Evolutionary conservation across 1,284 basidiomycete species (phyloP).

Genomic region (Schizophyllum amplum): DNA sequence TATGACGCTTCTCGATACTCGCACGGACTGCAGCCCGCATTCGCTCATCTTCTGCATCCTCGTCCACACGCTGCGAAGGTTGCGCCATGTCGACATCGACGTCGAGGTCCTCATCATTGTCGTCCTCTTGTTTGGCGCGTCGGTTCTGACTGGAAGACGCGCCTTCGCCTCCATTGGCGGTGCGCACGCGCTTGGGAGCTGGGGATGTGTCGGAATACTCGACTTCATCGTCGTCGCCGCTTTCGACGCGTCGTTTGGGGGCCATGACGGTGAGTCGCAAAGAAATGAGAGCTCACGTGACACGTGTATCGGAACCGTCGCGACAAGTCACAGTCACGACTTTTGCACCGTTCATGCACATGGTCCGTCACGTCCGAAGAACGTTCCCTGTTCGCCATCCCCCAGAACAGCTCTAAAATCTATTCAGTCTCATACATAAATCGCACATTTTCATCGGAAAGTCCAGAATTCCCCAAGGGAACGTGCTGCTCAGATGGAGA

Average conservation of each 20-base stretch:
- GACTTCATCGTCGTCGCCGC: background rate
- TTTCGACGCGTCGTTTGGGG: background rate
- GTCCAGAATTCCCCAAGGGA: no score
- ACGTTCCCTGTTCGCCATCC: no score
- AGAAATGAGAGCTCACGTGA: background rate
- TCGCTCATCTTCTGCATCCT: background rate
- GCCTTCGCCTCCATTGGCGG: background rate
- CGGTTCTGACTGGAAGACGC: background rate
- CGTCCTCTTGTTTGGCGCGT: background rate
- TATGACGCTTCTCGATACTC: background rate
- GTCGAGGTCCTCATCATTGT: background rate
- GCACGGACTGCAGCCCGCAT: background rate
- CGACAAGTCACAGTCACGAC: background rate
- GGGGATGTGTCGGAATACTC: background rate
- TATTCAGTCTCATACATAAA: no score
- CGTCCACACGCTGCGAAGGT: background rate
- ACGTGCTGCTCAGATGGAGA: no score
- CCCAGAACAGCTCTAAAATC: no score
- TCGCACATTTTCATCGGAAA: no score
- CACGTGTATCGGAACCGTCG: background rate
- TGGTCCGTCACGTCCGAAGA: no score
- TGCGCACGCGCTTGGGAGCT: background rate
- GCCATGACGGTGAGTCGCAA: background rate
- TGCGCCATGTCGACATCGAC: background rate
- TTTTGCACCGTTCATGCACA: no score